Conservation (phyloP, 495 filamentous ascomycete genomes). For the Podospora didyma region DNA sequence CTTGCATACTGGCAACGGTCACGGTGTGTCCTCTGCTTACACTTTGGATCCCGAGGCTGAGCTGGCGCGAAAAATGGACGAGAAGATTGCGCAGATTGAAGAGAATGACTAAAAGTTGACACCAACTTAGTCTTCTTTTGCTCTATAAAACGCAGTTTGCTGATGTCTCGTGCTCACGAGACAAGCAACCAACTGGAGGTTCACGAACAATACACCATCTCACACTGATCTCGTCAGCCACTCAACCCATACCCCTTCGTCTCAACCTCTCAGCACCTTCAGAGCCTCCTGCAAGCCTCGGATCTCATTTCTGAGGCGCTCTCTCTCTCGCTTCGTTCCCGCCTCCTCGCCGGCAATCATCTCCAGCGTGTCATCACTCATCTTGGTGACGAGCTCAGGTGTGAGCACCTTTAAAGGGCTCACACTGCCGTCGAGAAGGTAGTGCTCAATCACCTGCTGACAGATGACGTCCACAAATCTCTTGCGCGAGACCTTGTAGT, state of each 20-base stretch:
- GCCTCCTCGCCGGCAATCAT: conserved; percentile 35
- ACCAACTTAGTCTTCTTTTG: too few species aligned
- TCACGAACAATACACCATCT: too few species aligned
- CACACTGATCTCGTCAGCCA: too few species aligned
- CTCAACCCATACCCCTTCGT: too few species aligned
- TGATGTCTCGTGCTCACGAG: too few species aligned
- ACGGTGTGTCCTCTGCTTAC: conserved; percentile 24
- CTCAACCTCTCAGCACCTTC: conserved; percentile 13
- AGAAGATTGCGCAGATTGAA: conserved; percentile 45
- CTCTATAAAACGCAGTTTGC: too few species aligned
- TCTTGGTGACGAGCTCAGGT: conserved; percentile 20
- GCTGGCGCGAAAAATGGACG: conserved; percentile 55
- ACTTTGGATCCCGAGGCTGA: conserved; percentile 55
- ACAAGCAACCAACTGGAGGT: too few species aligned
- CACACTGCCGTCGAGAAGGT: conserved; percentile 24
- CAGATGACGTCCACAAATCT: conserved; percentile 56
- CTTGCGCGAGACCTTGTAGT: conserved; percentile 57
- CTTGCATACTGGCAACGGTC: conserved; percentile 26
- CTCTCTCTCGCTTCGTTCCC: conserved; percentile 14
- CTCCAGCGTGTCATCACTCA: conserved; percentile 30
- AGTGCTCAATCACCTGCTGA: conserved; percentile 30
- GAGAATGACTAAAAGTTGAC: not conserved
- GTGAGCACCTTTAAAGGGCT: conserved; percentile 30
- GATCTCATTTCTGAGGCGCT: conserved; percentile 23
- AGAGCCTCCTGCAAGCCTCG: conserved; percentile 21